These are phyloP conservation scores for Megacollybia marginata DNA, from an alignment of 768 basidiomycete species.

Conservation along the genomic window DNA sequence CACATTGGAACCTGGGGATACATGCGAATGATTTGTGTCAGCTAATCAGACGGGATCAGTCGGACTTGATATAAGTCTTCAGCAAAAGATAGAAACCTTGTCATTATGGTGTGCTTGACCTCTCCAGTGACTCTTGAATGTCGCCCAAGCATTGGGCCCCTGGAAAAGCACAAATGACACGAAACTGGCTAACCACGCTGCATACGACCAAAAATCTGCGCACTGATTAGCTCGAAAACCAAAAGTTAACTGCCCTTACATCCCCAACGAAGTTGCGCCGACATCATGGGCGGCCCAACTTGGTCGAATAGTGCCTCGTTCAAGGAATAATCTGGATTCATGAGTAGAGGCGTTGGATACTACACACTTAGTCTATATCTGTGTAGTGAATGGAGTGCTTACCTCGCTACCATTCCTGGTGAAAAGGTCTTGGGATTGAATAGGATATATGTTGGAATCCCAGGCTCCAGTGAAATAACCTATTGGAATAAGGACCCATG, in stretches of 20 bases:
- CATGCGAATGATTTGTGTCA: constrained; percentile 14
- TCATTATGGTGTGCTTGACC: constrained; percentile 7
- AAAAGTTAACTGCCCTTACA: constrained; percentile 1
- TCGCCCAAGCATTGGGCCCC: constrained; percentile 13
- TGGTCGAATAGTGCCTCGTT: constrained; percentile 11
- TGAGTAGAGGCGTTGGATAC: constrained; percentile 13
- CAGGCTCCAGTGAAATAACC: constrained; percentile 15
- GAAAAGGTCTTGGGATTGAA: constrained; percentile 12
- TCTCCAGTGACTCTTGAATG: constrained; percentile 4
- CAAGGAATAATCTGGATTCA: constrained; percentile 12
- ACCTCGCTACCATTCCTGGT: constrained; percentile 9
- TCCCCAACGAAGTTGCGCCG: constrained; percentile 16
- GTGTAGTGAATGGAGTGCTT: not conserved
- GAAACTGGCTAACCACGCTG: constrained; percentile 15
- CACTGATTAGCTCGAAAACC: no score
- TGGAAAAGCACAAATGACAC: constrained; percentile 16
- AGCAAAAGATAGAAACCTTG: constrained; percentile 1
- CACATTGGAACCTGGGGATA: constrained; percentile 18
- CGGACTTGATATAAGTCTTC: no score
- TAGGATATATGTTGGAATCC: constrained; percentile 10
- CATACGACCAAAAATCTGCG: constrained; percentile 10
- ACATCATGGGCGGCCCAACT: constrained; percentile 17
- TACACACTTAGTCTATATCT: not conserved
- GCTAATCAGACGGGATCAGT: not conserved
- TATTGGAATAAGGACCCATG: constrained; percentile 16